Base-by-base conservation (phyloP, 495 filamentous ascomycete genomes). In the Aspergillus cavernicola region DNA sequence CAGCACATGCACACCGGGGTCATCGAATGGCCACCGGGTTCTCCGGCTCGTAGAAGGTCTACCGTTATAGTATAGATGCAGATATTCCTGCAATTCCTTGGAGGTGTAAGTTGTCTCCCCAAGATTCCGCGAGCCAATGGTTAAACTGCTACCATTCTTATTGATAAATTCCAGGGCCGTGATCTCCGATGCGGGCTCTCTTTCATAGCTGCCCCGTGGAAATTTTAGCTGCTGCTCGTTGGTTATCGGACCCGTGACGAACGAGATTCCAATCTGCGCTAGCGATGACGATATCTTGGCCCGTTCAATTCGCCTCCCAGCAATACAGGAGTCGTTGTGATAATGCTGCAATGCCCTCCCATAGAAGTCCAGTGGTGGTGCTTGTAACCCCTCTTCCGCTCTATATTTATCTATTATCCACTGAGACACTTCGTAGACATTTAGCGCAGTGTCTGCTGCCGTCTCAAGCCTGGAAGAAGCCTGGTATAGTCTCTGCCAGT, bases 401-500 rank as follows among this genome's bases (percentile, higher is more conserved):
- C n/a, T 20, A 2, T 36, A 6, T 1, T 6, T 38, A 18, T 50
- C 46, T 18, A 36, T 24, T 8, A 50, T 50, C 46, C 46, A 50
- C 13, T 39, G 46, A 18, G 19, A 10, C 13, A 50, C 46, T 24
- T 50, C 46, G 16, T 31, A 37, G 19, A 39, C 35, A 12, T 15
- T 26, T 6, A 35, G 12, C 20, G 29, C 19, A 9, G 44, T 32
- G n/a, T 48, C 29, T 4, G 13, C n/a, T 7, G 4, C 19, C 10
- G 10, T 13, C 0, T 22, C 10, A 23, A 36, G 10, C 11, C 20
- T 22, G 22, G 46, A 33, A 3, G 32, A 38, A 19, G 33, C 46
- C 31, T 50, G 46, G 15, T 50, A 38, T 12, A 50, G 12, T 19
- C 24, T 4, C n/a, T n/a, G 46, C 46, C 46, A 50, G n/a, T 50